phyloP scores from a whole-genome alignment of 306 rosid genomes.

The Quercus ilex region DNA sequence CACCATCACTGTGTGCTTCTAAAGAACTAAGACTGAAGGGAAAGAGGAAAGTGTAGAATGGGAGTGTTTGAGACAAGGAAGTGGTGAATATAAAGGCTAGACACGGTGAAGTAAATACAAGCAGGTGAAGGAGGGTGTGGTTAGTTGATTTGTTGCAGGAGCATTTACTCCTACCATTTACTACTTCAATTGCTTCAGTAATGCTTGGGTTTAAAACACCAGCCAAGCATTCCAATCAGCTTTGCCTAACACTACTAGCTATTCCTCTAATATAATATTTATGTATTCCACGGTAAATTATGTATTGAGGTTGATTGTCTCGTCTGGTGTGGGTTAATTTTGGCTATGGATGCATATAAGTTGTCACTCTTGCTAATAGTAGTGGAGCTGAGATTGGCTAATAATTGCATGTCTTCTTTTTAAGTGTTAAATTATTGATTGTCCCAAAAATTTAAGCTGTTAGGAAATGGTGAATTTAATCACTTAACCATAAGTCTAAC shows the following conservation, averaged over 20 bases:
- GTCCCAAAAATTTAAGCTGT: too few species aligned
- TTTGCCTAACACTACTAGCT: background rate
- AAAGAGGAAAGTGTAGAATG: constrained; percentile 13
- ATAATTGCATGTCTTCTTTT: too few species aligned
- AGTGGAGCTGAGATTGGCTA: too few species aligned
- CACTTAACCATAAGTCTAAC: too few species aligned
- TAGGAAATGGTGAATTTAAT: too few species aligned
- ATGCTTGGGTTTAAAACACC: constrained; percentile 7
- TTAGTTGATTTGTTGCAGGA: constrained; percentile 68
- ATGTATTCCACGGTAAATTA: too few species aligned
- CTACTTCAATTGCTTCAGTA: constrained; percentile 28
- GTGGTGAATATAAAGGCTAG: constrained; percentile 44
- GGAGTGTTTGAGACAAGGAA: constrained; percentile 29
- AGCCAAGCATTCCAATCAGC: constrained; percentile 2
- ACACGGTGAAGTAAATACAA: constrained; percentile 56
- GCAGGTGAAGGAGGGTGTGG: constrained; percentile 66
- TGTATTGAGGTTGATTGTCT: too few species aligned
- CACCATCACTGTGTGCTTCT: constrained; percentile 34
- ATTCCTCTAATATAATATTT: too few species aligned
- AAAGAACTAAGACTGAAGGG: background rate
- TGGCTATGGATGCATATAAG: too few species aligned
- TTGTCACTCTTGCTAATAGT: too few species aligned
- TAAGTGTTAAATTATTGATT: too few species aligned
- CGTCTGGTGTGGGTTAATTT: too few species aligned
- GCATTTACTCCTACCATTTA: constrained; percentile 67